Evolutionary conservation across 2,329 filamentous ascomycete genomes (phyloP).

Genomic region (Nigrospora oryzae): DNA sequence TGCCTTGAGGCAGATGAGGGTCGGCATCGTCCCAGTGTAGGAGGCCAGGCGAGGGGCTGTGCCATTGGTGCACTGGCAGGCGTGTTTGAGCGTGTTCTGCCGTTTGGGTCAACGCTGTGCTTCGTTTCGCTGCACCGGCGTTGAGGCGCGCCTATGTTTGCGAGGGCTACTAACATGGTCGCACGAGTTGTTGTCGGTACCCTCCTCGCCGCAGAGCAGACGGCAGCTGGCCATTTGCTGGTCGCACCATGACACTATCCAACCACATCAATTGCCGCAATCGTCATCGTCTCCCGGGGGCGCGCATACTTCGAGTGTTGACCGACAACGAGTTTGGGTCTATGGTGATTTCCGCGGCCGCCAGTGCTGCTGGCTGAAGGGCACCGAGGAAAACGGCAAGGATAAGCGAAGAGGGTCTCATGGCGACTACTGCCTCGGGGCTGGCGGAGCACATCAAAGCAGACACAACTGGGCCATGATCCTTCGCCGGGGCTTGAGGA

Average conservation of each 20-base stretch:
- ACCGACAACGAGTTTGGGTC: background rate
- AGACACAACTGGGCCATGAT: background rate
- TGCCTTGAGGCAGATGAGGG: background rate
- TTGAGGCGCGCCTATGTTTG: background rate
- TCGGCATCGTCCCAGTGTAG: background rate
- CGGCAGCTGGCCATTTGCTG: background rate
- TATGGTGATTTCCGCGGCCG: background rate
- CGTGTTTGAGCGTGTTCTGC: background rate
- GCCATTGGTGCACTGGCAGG: background rate
- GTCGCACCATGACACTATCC: background rate
- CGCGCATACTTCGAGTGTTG: background rate
- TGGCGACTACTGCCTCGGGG: background rate
- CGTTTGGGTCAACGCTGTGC: background rate
- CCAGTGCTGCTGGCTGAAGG: no score
- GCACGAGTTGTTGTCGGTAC: background rate
- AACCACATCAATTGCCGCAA: background rate
- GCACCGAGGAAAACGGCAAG: background rate
- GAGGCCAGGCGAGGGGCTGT: background rate
- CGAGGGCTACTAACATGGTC: background rate
- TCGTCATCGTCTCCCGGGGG: no score
- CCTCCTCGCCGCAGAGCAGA: background rate
- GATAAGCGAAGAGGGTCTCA: background rate
- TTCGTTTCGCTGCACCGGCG: background rate
- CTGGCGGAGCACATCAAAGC: background rate
- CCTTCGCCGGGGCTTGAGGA: background rate